Evolutionary conservation across 176 grass and related monocot genomes (phyloP), one percentile per base, ranked within the genome.

Genomic region (Zea mays): DNA sequence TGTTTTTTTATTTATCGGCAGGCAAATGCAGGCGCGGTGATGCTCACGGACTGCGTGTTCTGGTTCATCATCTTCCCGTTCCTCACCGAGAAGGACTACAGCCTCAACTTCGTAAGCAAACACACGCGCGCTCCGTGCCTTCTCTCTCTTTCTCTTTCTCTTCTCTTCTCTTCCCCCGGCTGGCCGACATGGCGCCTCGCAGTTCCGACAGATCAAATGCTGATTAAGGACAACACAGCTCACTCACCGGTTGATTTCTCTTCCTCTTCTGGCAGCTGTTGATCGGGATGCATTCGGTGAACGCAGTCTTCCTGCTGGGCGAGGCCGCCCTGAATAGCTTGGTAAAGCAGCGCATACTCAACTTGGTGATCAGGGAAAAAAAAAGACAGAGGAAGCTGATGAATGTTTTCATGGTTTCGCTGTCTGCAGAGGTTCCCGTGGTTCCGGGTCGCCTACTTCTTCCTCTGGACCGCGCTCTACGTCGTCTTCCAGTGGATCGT

Each of bases 11-110:
- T 6, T 75, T 78, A 11, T 90, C 57, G 50, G 55, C 86, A 99
- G 96, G 84, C 88, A 87, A 95, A 92, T 85, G 96, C 96, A 81
- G 96, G 96, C 2, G 96, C 96, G 1, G 96, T 99, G 78, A 87
- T 99, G 71, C 87, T 99, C 10, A 99, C 96, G 11, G 96, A 99
- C 69, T 95, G 90, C 10, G 96, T 99, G 38, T 99, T 99, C 79
- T 99, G 96, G 96, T 86, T 99, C 85, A 93, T 99, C 59, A 99
- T 99, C 73, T 94, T 99, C 56, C 96, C 96, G 7, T 95, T 99
- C 81, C 92, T 99, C 15, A 89, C 81, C 6, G 74, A 90, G 3
- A 92, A 90, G 87, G 92, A 99, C 80, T 99, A 99, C 83, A 86
- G 86, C 16, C 81, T 95, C 16, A 93, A 90, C 46, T 99, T 89